phyloP scores from a whole-genome alignment of 441 rosid species.

The Breynia disticha region DNA sequence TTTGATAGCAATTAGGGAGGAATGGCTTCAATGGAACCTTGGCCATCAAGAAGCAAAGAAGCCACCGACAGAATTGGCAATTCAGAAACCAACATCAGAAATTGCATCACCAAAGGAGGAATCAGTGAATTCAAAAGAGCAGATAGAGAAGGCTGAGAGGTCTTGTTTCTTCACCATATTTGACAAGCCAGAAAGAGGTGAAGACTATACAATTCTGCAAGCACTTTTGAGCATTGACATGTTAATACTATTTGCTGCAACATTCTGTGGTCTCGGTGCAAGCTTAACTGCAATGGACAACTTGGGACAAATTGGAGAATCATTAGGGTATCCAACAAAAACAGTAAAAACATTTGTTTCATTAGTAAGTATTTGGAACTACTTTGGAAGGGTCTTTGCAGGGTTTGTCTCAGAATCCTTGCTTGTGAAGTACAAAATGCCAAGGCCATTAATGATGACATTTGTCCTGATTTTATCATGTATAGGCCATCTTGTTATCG shows the following conservation, averaged over 20 bases:
- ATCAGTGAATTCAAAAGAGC: not conserved
- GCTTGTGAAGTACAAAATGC: constrained; percentile 42
- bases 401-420: constrained; percentile 73
- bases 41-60: constrained; percentile 20
- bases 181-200: constrained; percentile 64
- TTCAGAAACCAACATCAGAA: constrained; percentile 14
- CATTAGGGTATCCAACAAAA: constrained; percentile 58
- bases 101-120: not conserved
- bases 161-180: constrained; percentile 47
- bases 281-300: constrained; percentile 77
- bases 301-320: constrained; percentile 83
- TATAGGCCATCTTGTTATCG: constrained; percentile 57
- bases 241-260: constrained; percentile 49
- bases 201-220: constrained; percentile 80
- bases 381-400: constrained; percentile 67
- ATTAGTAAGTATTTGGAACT: constrained; percentile 87
- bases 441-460: constrained; percentile 72
- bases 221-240: constrained; percentile 69
- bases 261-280: constrained; percentile 61
- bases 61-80: constrained; percentile 20
- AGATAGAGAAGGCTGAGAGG: constrained; percentile 11
- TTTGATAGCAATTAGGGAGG: constrained; percentile 46
- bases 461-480: constrained; percentile 46
- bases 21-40: constrained; percentile 43
- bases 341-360: constrained; percentile 63